Conservation (phyloP, 164 flowering plant genomes). For the Vitis rotundifolia region DNA sequence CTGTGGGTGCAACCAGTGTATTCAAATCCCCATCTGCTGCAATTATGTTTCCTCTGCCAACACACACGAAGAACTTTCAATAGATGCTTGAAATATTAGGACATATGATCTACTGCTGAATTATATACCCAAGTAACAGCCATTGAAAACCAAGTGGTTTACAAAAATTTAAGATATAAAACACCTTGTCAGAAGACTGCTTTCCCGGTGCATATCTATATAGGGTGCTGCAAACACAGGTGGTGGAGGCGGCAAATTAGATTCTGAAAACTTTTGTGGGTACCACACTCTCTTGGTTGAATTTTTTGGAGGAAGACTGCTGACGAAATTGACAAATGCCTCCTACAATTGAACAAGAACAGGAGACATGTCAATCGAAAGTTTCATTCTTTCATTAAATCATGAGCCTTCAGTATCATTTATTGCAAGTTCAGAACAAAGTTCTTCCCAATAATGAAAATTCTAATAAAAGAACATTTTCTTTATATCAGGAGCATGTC, state of each 20-base stretch:
- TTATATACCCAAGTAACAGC: neutral
- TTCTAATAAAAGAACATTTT: no score
- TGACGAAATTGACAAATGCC: constrained; percentile 1
- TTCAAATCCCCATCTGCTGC: neutral
- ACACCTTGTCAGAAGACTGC: constrained; percentile 10
- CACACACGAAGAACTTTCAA: neutral
- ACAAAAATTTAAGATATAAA: neutral
- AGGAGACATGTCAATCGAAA: neutral
- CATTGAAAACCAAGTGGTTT: neutral
- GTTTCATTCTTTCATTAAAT: no score
- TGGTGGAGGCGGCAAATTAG: constrained; percentile 9
- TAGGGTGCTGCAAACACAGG: constrained; percentile 18
- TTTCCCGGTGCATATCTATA: constrained; percentile 1
- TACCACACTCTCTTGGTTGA: neutral
- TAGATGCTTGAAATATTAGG: neutral
- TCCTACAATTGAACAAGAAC: constrained; percentile 9
- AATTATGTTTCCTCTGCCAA: constrained; percentile 8
- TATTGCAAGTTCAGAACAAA: no score
- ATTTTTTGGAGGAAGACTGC: constrained; percentile 14
- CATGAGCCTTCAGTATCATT: no score
- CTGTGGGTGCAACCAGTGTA: neutral
- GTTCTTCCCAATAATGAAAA: no score
- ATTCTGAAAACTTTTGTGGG: neutral
- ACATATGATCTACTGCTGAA: neutral
- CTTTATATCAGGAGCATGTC: no score